Base-by-base conservation (phyloP, 1,284 basidiomycete genomes). In the Naganishia sp. region DNA sequence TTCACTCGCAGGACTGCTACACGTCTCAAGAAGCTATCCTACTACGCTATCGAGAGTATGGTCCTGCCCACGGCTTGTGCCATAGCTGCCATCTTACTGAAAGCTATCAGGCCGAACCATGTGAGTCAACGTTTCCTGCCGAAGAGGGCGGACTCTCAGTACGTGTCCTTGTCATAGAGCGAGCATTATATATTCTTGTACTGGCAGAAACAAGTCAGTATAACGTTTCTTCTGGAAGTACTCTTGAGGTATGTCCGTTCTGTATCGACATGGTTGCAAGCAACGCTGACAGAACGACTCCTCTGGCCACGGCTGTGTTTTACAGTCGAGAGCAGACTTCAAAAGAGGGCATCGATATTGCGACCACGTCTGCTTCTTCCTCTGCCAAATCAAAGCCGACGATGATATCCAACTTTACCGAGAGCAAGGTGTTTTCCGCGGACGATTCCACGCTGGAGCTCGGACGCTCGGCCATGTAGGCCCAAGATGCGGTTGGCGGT, bases 31-130 rank as follows among this genome's bases (percentile, higher is more conserved):
- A 51, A 41, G 21, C 17, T 61, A 35, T 50, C 58, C 0, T 61
- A 61, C 39, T 61, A 61, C 23, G 58, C 58, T 2, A 42, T 61
- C 15, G 58, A 61, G 28, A 51, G 58, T 15, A 61, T 61, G 58
- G 58, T 41, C 35, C 28, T 51, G 47, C 58, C 58, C 6, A 61
- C 58, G 0, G 18, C 41, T 11, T 61, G 58, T 21, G 58, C 58
- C 4, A 35, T n/a, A 10, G n/a, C 39, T 6, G 58, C 47, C 1
- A 61, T 51, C 31, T 13, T 61, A 31, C 47, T 61, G 2, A 61
- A 42, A 35, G 41, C 39, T 21, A 23, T 41, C 6, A 50, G 58
- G 25, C 58, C 58, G 11, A 17, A 61, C 9, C 23, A 15, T 23
- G 47, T 61, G 13, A 42, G 47, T 51, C 9, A 2, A 21, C 35